Evolutionary conservation across 2,329 filamentous ascomycete genomes (phyloP).

Genomic region (Fusarium poae): DNA sequence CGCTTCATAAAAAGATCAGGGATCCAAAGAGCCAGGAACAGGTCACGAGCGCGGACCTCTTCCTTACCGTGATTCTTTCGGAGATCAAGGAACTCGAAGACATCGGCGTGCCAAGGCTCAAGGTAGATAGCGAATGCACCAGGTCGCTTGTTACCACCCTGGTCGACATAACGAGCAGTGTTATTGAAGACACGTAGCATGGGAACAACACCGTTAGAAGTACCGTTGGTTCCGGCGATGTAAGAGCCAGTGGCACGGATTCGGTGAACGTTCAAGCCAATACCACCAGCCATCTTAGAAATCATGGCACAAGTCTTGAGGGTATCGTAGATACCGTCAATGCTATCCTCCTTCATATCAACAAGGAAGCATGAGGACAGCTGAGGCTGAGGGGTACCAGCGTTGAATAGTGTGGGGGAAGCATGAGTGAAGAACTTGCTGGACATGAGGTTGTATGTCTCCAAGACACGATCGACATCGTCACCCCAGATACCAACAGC

Average conservation of each 20-base stretch:
- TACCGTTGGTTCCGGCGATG: constrained; percentile 97
- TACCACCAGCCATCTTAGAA: constrained; percentile 98
- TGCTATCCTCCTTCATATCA: constrained; percentile 99
- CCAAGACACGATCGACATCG: constrained; percentile 91
- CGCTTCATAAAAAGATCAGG: constrained; percentile 99
- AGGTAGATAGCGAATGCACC: constrained; percentile 99
- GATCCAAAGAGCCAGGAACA: constrained; percentile 98
- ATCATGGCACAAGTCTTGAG: constrained; percentile 99
- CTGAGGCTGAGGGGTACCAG: constrained; percentile 93
- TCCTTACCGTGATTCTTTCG: constrained; percentile 99
- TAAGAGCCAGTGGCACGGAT: constrained; percentile 98
- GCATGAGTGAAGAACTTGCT: constrained; percentile 99
- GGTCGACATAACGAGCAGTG: constrained; percentile 97
- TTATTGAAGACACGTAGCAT: constrained; percentile 99
- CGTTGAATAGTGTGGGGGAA: constrained; percentile 97
- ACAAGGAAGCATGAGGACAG: constrained; percentile 98
- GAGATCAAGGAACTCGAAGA: constrained; percentile 97
- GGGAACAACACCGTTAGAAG: constrained; percentile 95
- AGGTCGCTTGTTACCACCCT: constrained; percentile 98
- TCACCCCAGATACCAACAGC: constrained; percentile 97
- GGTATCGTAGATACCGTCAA: constrained; percentile 99
- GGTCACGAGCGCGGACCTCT: constrained; percentile 93
- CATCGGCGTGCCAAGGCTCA: constrained; percentile 98
- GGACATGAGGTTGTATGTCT: constrained; percentile 99
- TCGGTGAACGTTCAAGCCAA: constrained; percentile 95